Percentiles rank a stretch among this genome's conserved stretches.
Conservation (phyloP, 768 basidiomycete species). For the Trametes villosa region DNA sequence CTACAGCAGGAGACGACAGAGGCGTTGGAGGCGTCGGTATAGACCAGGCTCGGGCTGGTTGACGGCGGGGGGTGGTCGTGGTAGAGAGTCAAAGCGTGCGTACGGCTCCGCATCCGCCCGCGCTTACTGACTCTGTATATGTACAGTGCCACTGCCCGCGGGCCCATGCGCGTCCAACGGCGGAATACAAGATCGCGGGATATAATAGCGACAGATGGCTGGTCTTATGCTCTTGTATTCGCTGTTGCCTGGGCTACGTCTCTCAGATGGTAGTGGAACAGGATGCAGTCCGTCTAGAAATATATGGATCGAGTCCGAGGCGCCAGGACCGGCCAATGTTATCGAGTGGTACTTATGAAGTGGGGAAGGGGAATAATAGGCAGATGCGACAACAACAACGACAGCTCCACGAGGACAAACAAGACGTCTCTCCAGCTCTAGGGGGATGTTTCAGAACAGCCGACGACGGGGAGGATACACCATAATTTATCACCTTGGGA, state of each 20-base stretch:
- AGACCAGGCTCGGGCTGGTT: slow-evolving; percentile 32
- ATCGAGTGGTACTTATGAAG: slow-evolving; percentile 15
- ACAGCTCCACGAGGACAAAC: slow-evolving; percentile 4
- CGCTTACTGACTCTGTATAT: slow-evolving; percentile 15
- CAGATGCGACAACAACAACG: slow-evolving; percentile 5
- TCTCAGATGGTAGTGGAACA: slow-evolving; percentile 10
- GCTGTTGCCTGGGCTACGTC: slow-evolving; percentile 14
- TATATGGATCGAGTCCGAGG: slow-evolving; percentile 25
- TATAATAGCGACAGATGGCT: not conserved
- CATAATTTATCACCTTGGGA: slow-evolving; percentile 14
- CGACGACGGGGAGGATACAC: slow-evolving; percentile 10
- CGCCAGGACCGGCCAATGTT: slow-evolving; percentile 12
- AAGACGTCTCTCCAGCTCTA: slow-evolving; percentile 18
- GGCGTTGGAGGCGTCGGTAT: slow-evolving; percentile 6
- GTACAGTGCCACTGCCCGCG: not conserved
- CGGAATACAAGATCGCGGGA: slow-evolving; percentile 2
- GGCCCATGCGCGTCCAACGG: slow-evolving; percentile 1
- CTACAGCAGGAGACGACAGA: slow-evolving; percentile 10
- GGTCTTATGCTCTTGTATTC: slow-evolving; percentile 9
- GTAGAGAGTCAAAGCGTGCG: slow-evolving; percentile 42
- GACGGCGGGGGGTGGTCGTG: slow-evolving; percentile 38
- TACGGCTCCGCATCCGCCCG: slow-evolving; percentile 27
- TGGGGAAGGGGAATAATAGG: slow-evolving; percentile 8
- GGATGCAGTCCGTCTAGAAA: slow-evolving; percentile 21
- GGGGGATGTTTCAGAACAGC: not conserved